Evolutionary conservation across 768 basidiomycete genomes (phyloP), one percentile per base, ranked within the genome.

Genomic region (Suillus lakei): DNA sequence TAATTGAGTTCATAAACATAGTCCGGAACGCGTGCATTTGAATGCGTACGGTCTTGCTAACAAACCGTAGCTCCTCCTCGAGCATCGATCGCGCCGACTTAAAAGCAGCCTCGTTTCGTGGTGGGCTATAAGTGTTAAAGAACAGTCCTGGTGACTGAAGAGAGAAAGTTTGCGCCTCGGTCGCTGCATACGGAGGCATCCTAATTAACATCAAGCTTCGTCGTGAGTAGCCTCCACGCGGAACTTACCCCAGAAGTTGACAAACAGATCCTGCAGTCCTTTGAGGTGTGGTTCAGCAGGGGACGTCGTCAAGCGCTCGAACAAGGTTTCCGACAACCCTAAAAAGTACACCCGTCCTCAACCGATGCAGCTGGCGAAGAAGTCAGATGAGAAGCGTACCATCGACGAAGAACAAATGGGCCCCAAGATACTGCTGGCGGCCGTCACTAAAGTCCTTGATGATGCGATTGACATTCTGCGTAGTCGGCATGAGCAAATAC

Each of bases 401-500:
- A 73, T 98, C 97, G 65, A 96, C 83, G 76, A 99, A 99, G 85
- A 96, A 96, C 64, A 98, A 76, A 76, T 99, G 93, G 0, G 92
- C 97, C 0, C 80, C 90, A 21, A 88, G 88, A 75, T 99, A 99
- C 66, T 85, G 85, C 69, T 91, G 88, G 69, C 83, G 82, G 16
- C 84, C 84, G 46, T 78, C 73, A 4, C 82, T 80, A 73, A 95
- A 97, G 78, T 99, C 98, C 39, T 83, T 87, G 70, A 99, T 91
- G 72, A 99, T 84, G 26, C 96, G 87, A 64, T 97, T 91, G 51
- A 99, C 88, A 77, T 99, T 99, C 81, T 95, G 93, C 2, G 88
- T 88, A 5, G 98, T 99, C 18, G 98, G 93, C 88, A 96, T 97
- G 65, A 99, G 82, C 67, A 99, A 79, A 76, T 99, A 99, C 72